phyloP scores from a whole-genome alignment of 441 rosid genomes.

The Adansonia gregorii region DNA sequence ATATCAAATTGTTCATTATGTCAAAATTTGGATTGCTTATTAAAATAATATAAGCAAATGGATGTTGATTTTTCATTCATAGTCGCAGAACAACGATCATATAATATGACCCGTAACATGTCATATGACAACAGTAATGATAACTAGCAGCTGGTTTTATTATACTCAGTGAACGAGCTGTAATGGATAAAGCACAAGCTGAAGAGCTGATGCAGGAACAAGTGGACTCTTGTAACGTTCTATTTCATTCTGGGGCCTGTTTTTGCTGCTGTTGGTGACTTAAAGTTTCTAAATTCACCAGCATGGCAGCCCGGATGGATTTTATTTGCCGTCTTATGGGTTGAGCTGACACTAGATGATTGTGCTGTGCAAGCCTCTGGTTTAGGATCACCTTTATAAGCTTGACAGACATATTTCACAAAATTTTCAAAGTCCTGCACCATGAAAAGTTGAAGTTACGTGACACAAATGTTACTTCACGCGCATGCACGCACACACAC shows the following conservation, averaged over 20 bases:
- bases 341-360: constrained; percentile 15
- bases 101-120: background rate
- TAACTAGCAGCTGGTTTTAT: constrained; percentile 7
- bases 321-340: background rate
- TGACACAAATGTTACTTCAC: background rate
- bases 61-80: constrained; percentile 16
- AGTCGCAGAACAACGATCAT: background rate
- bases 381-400: constrained; percentile 36
- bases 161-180: background rate
- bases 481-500: background rate
- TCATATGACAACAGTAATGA: background rate
- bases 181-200: background rate
- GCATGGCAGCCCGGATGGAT: background rate
- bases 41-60: background rate
- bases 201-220: background rate
- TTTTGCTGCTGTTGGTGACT: too few species aligned
- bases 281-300: background rate
- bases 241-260: background rate
- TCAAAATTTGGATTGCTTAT: background rate
- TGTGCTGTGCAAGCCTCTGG: constrained; percentile 43
- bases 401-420: constrained; percentile 43
- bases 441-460: constrained; percentile 8
- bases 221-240: background rate
- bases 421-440: constrained; percentile 46
- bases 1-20: background rate